A percentile compares a stretch with the other conserved stretches of the same genome.
Conservation (phyloP, 495 filamentous ascomycete species). For the Aspergillus olivimuriae region DNA sequence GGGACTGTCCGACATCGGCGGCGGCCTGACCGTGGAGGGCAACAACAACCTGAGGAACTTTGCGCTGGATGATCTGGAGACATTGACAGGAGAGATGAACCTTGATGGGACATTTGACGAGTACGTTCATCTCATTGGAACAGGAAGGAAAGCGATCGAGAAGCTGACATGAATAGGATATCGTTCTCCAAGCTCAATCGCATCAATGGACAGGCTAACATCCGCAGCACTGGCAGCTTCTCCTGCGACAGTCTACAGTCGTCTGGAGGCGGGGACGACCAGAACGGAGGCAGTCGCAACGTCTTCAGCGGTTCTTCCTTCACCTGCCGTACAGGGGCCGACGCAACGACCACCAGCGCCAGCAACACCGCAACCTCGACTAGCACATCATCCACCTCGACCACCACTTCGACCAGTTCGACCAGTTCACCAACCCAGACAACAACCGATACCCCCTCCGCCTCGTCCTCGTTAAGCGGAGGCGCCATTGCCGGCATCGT, state of each 20-base stretch:
- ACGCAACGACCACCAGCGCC: slow-evolving; percentile 6
- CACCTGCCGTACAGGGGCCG: slow-evolving; percentile 5
- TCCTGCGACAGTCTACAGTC: slow-evolving; percentile 12
- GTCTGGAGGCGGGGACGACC: background rate
- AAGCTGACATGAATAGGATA: slow-evolving; percentile 12
- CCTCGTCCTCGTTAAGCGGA: slow-evolving; percentile 13
- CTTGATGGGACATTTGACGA: slow-evolving; percentile 21
- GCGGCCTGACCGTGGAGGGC: slow-evolving; percentile 15
- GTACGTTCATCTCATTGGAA: slow-evolving; percentile 9
- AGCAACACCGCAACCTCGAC: background rate
- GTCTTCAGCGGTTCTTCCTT: background rate
- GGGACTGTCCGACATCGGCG: slow-evolving; percentile 6
- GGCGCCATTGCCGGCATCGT: slow-evolving; percentile 30
- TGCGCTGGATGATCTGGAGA: slow-evolving; percentile 18
- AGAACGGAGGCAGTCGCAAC: slow-evolving; percentile 1
- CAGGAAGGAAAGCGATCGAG: background rate
- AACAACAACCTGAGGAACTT: slow-evolving; percentile 19
- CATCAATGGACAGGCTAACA: slow-evolving; percentile 19
- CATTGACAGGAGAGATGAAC: slow-evolving; percentile 19
- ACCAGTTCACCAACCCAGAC: background rate
- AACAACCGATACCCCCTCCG: background rate
- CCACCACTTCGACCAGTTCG: too few relatives aligned
- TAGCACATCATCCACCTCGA: background rate
- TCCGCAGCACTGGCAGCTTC: slow-evolving; percentile 16
- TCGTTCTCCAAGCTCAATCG: slow-evolving; percentile 20